phyloP scores from a whole-genome alignment of 2,329 filamentous ascomycete genomes.

The Colletotrichum spinosum region DNA sequence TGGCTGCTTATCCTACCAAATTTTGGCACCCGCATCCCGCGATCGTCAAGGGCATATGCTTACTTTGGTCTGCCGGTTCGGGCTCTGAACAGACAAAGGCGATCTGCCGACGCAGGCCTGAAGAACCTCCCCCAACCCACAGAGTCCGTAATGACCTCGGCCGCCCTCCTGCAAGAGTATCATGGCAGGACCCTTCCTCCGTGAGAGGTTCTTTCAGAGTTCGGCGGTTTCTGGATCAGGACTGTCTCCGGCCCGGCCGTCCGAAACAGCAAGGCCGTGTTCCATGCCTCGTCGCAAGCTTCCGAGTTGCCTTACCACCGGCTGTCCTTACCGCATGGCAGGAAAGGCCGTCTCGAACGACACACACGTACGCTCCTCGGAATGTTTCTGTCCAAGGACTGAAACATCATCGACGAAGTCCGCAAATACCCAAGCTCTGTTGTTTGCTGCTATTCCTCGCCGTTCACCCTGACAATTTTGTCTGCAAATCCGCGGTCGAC shows the following conservation, averaged over 20 bases:
- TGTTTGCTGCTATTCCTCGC: too few relatives aligned
- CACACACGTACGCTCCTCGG: neutral
- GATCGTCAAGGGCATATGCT: slow-evolving; percentile 24
- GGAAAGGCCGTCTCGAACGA: slow-evolving; percentile 1
- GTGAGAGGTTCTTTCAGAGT: neutral
- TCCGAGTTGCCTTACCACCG: slow-evolving; percentile 16
- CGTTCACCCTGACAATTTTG: neutral
- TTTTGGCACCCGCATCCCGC: slow-evolving; percentile 13
- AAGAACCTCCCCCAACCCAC: neutral
- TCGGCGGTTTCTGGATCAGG: neutral
- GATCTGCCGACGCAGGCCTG: slow-evolving; percentile 29
- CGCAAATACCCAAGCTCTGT: too few relatives aligned
- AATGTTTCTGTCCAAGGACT: neutral
- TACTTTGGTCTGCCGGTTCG: slow-evolving; percentile 26
- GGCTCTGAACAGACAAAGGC: slow-evolving; percentile 26
- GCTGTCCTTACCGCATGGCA: slow-evolving; percentile 3
- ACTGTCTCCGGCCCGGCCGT: neutral
- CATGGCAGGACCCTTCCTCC: neutral
- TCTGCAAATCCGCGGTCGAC: neutral
- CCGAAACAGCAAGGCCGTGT: slow-evolving; percentile 1
- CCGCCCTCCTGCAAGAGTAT: neutral
- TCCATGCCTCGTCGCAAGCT: slow-evolving; percentile 23
- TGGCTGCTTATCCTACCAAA: slow-evolving; percentile 5
- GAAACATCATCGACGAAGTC: too few relatives aligned
- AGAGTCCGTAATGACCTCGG: neutral